phyloP scores from a whole-genome alignment of 352 stramenopile species.

The Phytophthora sansomeana region DNA sequence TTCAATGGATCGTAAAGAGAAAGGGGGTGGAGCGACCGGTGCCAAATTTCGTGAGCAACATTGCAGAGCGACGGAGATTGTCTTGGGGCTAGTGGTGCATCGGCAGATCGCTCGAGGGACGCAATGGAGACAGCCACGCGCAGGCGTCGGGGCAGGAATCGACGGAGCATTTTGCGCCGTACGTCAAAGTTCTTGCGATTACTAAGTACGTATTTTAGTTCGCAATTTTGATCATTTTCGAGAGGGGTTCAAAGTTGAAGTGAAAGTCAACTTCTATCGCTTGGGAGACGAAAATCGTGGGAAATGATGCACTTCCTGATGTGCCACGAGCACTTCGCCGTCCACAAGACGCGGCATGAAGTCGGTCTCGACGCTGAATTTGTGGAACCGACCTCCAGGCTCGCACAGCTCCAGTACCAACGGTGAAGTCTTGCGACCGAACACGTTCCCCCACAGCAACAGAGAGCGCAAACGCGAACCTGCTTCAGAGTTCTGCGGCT shows the following conservation, averaged over 20 bases:
- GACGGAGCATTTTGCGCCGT: constrained; percentile 33
- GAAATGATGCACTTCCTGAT: constrained; percentile 49
- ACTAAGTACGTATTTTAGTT: neutral
- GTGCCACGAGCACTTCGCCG: constrained; percentile 56
- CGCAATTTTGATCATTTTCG: neutral
- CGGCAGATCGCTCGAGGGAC: neutral
- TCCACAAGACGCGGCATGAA: constrained; percentile 49
- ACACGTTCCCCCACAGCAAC: constrained; percentile 79
- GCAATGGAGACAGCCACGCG: neutral
- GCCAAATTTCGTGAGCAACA: constrained; percentile 10
- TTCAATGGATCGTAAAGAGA: constrained; percentile 11
- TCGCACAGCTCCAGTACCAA: constrained; percentile 55
- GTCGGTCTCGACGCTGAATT: constrained; percentile 64
- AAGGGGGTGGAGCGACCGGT: constrained; percentile 1
- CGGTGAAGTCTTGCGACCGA: constrained; percentile 44
- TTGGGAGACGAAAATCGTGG: constrained; percentile 55
- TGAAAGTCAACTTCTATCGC: constrained; percentile 36
- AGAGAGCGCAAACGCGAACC: constrained; percentile 46
- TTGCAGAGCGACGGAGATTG: neutral
- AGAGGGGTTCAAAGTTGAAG: constrained; percentile 15
- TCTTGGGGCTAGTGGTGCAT: neutral
- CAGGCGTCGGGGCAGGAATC: neutral
- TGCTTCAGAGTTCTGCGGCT: constrained; percentile 36
- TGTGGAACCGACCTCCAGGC: constrained; percentile 39
- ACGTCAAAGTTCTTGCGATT: neutral